Evolutionary conservation across 768 basidiomycete genomes (phyloP), one percentile per base, ranked within the genome.

Genomic region (Suillus cothurnatus): DNA sequence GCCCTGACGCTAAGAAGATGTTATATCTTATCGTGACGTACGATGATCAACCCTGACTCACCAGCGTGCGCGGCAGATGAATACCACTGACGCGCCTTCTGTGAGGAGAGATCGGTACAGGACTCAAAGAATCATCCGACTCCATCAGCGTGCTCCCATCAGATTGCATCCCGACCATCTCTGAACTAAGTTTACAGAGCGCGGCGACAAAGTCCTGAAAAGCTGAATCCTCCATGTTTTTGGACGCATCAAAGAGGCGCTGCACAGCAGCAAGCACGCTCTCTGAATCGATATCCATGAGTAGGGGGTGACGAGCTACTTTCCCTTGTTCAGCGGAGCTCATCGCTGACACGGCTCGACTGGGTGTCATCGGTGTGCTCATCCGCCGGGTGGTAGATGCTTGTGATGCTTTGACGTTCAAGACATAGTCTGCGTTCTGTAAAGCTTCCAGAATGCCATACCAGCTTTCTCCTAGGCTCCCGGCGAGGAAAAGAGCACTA

Each of bases 371-470:
- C 15, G 77, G 67, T 11, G 73, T 66, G 43, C 77, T 78, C 62
- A 79, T 76, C 61, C 76, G 80, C 28, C 73, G 72, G 2, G 69
- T 73, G 5, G 73, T 68, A 8, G 76, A 64, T 36, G 71, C 68
- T 36, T 76, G 76, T 1, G 77, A 78, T 3, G 82, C 86, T 76
- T 88, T 90, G 70, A 84, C 80, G 11, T 86, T 86, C 23, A 99
- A 81, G 23, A 99, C 92, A 70, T 95, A 95, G 71, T 97, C 95
- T 8, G 97, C 96, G 69, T 95, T 98, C 78, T 98, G 97, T 28
- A 99, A 78, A 1, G 91, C 88, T 72, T 98, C 96, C 61, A 99
- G 81, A 11, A 98, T 85, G 53, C 90, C 84, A 74, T 93, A 97
- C 97, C 97, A 99, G 66, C 91, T 94, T 64, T 89, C 85, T n/a